These are phyloP conservation scores for Paralagenidium karlingii DNA, from an alignment of 352 stramenopile genomes.

Conservation along the genomic window DNA sequence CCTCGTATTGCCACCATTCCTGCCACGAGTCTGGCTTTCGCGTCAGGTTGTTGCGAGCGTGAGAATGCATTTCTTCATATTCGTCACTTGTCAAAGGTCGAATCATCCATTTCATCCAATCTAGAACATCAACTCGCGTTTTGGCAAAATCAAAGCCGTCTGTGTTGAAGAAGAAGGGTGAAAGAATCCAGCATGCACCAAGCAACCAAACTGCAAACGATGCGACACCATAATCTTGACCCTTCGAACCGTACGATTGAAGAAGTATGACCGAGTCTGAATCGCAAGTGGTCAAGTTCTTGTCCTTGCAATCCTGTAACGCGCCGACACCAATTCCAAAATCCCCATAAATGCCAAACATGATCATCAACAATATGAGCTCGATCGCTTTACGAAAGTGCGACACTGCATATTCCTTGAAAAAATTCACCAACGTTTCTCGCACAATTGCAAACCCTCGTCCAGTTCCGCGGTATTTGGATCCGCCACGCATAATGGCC, in stretches of 20 bases:
- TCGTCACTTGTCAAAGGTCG: conserved; percentile 26
- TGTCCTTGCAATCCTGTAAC: conserved; percentile 9
- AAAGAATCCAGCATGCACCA: conserved; percentile 60
- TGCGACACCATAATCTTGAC: conserved; percentile 75
- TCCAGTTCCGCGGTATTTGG: conserved; percentile 75
- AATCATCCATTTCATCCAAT: conserved; percentile 80
- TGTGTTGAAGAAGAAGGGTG: conserved; percentile 83
- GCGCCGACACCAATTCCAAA: conserved; percentile 57
- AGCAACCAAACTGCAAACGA: conserved; percentile 84
- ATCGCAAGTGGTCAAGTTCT: conserved; percentile 35
- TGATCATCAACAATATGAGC: conserved; percentile 65
- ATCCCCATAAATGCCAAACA: conserved; percentile 70
- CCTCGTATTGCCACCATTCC: conserved; percentile 72
- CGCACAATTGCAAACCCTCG: conserved; percentile 77
- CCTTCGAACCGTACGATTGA: conserved; percentile 69
- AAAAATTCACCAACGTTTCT: conserved; percentile 79
- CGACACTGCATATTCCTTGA: conserved; percentile 73
- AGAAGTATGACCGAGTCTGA: conserved; percentile 53
- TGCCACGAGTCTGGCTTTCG: conserved; percentile 45
- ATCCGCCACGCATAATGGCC: conserved; percentile 75
- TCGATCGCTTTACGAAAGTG: conserved; percentile 77
- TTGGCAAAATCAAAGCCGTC: conserved; percentile 80
- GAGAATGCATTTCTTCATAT: conserved; percentile 22
- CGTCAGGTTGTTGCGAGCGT: conserved; percentile 5
- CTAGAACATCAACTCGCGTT: conserved; percentile 65